phyloP scores from a whole-genome alignment of 202 grass and related monocot species.

The Alloteropsis angusta region DNA sequence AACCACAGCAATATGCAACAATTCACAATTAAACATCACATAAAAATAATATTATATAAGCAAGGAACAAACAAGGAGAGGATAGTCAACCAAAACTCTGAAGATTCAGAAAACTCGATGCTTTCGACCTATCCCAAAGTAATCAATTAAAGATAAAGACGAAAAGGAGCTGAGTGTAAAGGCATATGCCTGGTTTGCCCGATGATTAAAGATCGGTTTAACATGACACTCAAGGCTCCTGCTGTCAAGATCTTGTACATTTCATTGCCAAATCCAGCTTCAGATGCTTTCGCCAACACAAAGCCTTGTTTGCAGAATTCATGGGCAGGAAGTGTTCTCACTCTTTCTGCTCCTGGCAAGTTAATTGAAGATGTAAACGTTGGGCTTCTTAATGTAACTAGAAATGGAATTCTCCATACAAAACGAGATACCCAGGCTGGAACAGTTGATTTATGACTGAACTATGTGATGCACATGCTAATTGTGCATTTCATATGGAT shows the following conservation, averaged over 20 bases:
- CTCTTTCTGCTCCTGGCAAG: constrained; percentile 65
- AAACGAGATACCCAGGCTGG: background rate
- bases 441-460: constrained; percentile 5
- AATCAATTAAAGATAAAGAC: constrained; percentile 25
- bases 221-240: constrained; percentile 80
- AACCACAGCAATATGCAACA: background rate
- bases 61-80: background rate
- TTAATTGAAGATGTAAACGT: constrained; percentile 55
- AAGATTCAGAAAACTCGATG: background rate
- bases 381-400: background rate
- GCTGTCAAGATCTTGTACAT: constrained; percentile 95
- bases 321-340: constrained; percentile 53
- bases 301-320: constrained; percentile 90
- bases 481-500: background rate
- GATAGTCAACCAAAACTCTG: background rate
- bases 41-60: background rate
- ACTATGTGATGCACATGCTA: background rate
- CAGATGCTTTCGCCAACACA: constrained; percentile 85
- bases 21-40: background rate
- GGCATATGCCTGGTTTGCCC: constrained; percentile 89
- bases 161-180: constrained; percentile 41
- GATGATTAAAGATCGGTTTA: constrained; percentile 93
- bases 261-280: constrained; percentile 98
- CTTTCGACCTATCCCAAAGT: background rate
- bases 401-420: constrained; percentile 8